phyloP scores from a whole-genome alignment of 2,329 filamentous ascomycete species.

The Leptographium lundbergii region DNA sequence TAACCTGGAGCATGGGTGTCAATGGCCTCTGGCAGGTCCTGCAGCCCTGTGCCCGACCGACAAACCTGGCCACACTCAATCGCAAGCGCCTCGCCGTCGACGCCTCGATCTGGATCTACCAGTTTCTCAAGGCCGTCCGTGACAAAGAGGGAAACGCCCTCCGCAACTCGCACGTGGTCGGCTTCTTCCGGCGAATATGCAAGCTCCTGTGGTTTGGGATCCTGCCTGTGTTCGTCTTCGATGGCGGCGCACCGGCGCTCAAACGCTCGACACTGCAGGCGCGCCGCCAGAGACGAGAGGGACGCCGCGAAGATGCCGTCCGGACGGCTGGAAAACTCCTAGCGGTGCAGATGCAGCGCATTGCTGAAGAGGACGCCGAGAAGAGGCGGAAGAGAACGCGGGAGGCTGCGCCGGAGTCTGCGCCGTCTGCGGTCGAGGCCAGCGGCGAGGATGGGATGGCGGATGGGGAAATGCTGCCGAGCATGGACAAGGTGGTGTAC shows the following conservation, averaged over 20 bases:
- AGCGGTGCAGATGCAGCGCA: conserved; percentile 85
- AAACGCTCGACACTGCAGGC: conserved; percentile 83
- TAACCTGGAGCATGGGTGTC: conserved; percentile 62
- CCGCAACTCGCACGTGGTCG: conserved; percentile 89
- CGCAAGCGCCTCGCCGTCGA: conserved; percentile 93
- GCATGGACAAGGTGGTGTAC: conserved; percentile 63
- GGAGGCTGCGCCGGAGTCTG: conserved; percentile 28
- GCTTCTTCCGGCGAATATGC: conserved; percentile 96
- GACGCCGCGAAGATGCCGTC: conserved; percentile 81
- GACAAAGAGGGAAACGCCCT: conserved; percentile 97
- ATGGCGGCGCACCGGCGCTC: conserved; percentile 81
- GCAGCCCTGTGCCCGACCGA: conserved; percentile 87
- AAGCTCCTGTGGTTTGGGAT: conserved; percentile 96
- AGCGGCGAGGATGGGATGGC: conserved; percentile 31
- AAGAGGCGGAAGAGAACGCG: conserved; percentile 38
- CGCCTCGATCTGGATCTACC: conserved; percentile 99
- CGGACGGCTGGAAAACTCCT: conserved; percentile 83
- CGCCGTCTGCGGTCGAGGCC: conserved; percentile 25
- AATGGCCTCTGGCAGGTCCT: conserved; percentile 95
- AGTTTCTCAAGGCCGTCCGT: conserved; percentile 95
- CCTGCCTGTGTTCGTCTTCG: conserved; percentile 93
- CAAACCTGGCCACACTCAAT: conserved; percentile 92
- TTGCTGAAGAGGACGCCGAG: conserved; percentile 72
- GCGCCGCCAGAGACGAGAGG: conserved; percentile 70
- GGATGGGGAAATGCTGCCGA: conserved; percentile 55